These are phyloP conservation scores for Pyrus hybrid DNA, from an alignment of 331 rosid species.

Conservation along the genomic window DNA sequence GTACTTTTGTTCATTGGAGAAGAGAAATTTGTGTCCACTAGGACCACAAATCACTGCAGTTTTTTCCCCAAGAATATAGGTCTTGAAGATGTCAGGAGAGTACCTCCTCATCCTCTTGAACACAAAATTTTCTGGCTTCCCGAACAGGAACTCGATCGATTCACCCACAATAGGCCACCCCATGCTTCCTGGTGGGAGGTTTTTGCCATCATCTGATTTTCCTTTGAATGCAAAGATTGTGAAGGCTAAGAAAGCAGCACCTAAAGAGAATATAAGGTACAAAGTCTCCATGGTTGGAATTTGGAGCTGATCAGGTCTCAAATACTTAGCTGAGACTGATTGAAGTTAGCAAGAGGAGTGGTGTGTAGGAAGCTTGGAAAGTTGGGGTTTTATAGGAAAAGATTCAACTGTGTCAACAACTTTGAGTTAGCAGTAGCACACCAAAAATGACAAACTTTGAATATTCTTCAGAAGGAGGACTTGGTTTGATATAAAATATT, in stretches of 20 bases:
- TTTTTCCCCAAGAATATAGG: constrained; percentile 30
- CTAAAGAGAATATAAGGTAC: not conserved
- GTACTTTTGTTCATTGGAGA: too few species aligned
- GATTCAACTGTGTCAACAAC: not conserved
- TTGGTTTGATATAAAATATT: not conserved
- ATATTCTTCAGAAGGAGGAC: not conserved
- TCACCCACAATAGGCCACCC: constrained; percentile 37
- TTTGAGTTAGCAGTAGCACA: too few species aligned
- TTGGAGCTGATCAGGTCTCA: not conserved
- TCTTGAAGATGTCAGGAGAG: constrained; percentile 33
- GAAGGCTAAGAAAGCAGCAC: constrained; percentile 7
- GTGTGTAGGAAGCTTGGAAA: not conserved
- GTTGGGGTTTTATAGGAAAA: not conserved
- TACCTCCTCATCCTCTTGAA: constrained; percentile 26
- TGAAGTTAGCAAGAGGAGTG: not conserved
- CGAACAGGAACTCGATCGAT: constrained; percentile 27
- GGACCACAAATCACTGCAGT: too few species aligned
- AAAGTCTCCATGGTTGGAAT: constrained; percentile 7
- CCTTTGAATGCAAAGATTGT: not conserved
- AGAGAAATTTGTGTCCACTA: too few species aligned
- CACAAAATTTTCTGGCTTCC: constrained; percentile 29
- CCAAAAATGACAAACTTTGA: not conserved
- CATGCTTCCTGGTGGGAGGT: constrained; percentile 34
- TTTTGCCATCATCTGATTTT: constrained; percentile 5
- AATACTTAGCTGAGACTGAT: not conserved